These are phyloP conservation scores for Tolypocladium nubicola DNA, from an alignment of 2,329 filamentous ascomycete genomes.

Conservation along the genomic window DNA sequence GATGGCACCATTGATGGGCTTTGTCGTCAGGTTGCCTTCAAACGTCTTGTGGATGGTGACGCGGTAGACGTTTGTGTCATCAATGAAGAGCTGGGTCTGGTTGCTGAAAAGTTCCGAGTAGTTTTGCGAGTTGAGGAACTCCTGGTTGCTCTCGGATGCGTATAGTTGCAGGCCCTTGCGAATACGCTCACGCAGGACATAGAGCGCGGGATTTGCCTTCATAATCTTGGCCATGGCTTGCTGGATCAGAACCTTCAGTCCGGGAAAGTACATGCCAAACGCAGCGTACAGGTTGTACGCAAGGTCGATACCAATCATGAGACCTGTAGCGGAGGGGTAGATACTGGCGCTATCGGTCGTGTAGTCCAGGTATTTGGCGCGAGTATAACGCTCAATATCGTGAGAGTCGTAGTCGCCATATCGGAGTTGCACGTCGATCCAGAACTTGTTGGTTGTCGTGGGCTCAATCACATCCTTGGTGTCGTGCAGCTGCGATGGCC, in stretches of 20 bases:
- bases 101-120: conserved; percentile 99
- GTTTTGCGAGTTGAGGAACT: conserved; percentile 98
- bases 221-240: conserved; percentile 99
- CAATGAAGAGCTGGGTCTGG: conserved; percentile 96
- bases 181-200: conserved; percentile 94
- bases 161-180: conserved; percentile 96
- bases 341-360: conserved; percentile 98
- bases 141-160: conserved; percentile 96
- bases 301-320: conserved; percentile 96
- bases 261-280: conserved; percentile 97
- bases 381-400: conserved; percentile 94
- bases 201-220: conserved; percentile 96
- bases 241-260: conserved; percentile 87
- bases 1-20: conserved; percentile 98
- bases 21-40: conserved; percentile 96
- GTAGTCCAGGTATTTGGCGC: conserved; percentile 97
- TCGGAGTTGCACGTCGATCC: conserved; percentile 91
- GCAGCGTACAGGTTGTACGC: conserved; percentile 98
- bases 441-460: conserved; percentile 97
- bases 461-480: conserved; percentile 92
- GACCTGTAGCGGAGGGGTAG: conserved; percentile 89
- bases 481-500: conserved; percentile 86
- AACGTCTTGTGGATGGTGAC: conserved; percentile 99
- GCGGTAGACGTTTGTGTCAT: conserved; percentile 98
- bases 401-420: conserved; percentile 99